Conservation (phyloP, 140 eudicot genomes). For the Senecio squalidus region DNA sequence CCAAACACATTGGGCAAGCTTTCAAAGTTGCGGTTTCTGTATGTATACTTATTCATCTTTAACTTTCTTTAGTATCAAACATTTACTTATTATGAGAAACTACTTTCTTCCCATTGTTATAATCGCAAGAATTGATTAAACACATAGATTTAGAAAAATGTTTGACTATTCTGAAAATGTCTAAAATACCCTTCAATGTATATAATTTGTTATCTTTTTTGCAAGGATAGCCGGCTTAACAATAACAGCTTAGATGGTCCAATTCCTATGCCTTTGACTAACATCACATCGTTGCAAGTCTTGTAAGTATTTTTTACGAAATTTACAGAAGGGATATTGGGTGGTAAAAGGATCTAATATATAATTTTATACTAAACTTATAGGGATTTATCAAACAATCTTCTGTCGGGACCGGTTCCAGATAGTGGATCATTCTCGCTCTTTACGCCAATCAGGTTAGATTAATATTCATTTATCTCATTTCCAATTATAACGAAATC, state of each 20-base stretch:
- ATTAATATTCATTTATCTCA: not conserved
- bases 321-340: not conserved
- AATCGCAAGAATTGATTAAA: not conserved
- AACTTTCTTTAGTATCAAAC: not conserved
- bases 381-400: slow-evolving; percentile 89
- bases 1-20: slow-evolving; percentile 83
- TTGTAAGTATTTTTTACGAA: slow-evolving; percentile 53
- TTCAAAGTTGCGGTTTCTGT: slow-evolving; percentile 81
- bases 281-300: slow-evolving; percentile 73
- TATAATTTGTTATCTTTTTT: slow-evolving; percentile 21
- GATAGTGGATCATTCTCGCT: slow-evolving; percentile 88
- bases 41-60: slow-evolving; percentile 19
- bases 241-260: slow-evolving; percentile 81
- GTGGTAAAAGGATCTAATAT: not conserved
- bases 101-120: not conserved
- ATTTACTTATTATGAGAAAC: not conserved
- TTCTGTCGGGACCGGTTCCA: slow-evolving; percentile 76
- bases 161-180: not conserved
- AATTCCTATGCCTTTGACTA: slow-evolving; percentile 74
- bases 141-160: not conserved
- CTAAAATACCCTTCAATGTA: slow-evolving; percentile 9
- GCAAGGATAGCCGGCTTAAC: slow-evolving; percentile 80
- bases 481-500: not conserved
- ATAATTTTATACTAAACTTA: not conserved
- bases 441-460: slow-evolving; percentile 81